phyloP scores from a whole-genome alignment of 805 yeast species.

The Yarrowia bubula region DNA sequence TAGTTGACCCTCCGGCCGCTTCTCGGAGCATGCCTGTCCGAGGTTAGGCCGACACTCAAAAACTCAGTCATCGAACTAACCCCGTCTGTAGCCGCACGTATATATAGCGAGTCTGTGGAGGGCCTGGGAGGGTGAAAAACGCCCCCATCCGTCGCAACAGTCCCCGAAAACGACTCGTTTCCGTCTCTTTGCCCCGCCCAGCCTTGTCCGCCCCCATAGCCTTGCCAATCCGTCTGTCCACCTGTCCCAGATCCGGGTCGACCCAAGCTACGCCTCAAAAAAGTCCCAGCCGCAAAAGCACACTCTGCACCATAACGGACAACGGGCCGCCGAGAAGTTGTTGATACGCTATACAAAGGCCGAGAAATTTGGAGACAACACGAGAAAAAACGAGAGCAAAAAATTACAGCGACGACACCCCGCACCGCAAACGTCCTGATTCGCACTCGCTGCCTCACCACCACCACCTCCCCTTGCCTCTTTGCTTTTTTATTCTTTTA shows the following conservation, averaged over 20 bases:
- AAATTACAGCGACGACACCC: too few relatives aligned
- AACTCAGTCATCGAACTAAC: background rate
- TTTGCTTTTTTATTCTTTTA: background rate
- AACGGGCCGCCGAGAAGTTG: slow-evolving; percentile 1
- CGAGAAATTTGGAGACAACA: slow-evolving; percentile 1
- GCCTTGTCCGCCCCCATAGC: background rate
- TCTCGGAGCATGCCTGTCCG: background rate
- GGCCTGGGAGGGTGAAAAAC: background rate
- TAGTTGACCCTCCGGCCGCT: slow-evolving; percentile 13
- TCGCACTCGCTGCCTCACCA: too few relatives aligned
- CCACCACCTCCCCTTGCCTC: background rate
- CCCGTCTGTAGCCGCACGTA: slow-evolving; percentile 26
- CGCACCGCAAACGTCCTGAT: too few relatives aligned
- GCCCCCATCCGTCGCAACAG: background rate
- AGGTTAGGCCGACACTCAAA: background rate
- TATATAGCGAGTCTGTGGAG: slow-evolving; percentile 10
- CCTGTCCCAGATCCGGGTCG: background rate
- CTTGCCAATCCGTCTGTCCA: background rate
- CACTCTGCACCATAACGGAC: background rate
- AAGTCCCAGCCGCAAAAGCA: background rate
- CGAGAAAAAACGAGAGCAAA: background rate
- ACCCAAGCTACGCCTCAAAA: background rate
- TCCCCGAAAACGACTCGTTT: background rate
- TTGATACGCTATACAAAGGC: background rate
- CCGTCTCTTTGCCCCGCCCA: background rate